A percentile compares a stretch with the other conserved stretches of the same genome.
Conservation (phyloP, 345 rosid genomes). For the Eucalyptus tenuipes region DNA sequence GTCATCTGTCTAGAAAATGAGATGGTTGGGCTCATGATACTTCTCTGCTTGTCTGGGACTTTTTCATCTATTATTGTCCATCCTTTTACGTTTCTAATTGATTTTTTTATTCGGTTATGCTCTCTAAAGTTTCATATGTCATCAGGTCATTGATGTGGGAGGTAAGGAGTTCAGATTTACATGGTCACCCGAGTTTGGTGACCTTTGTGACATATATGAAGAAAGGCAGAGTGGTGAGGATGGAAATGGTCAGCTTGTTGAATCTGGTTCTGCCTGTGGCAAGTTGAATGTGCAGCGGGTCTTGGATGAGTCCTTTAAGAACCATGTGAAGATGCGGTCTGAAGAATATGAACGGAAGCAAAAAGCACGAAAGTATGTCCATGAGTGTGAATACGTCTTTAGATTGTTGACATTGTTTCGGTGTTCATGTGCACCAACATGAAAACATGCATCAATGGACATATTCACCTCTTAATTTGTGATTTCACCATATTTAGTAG, state of each 20-base stretch:
- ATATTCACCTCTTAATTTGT: neutral
- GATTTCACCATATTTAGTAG: neutral
- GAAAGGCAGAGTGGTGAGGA: slow-evolving; percentile 66
- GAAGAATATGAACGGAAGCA: slow-evolving; percentile 88
- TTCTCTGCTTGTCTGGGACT: neutral
- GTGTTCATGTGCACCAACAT: neutral
- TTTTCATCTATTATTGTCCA: neutral
- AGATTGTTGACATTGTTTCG: neutral
- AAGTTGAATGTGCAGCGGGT: slow-evolving; percentile 81
- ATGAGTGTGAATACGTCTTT: neutral
- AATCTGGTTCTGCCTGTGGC: slow-evolving; percentile 94
- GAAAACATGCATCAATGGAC: neutral
- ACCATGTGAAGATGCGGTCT: slow-evolving; percentile 86
- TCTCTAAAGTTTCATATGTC: neutral
- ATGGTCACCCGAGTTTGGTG: slow-evolving; percentile 81
- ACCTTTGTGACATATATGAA: slow-evolving; percentile 86
- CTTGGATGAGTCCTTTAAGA: slow-evolving; percentile 82
- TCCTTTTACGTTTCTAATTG: neutral
- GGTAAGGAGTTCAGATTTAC: slow-evolving; percentile 91
- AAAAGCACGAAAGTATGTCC: slow-evolving; percentile 72
- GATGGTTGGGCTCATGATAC: neutral
- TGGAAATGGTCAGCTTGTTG: slow-evolving; percentile 79
- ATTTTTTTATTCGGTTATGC: neutral
- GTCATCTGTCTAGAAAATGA: neutral
- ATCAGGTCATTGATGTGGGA: slow-evolving; percentile 83